phyloP scores from a whole-genome alignment of 1,284 basidiomycete genomes.

The Trametes polyzona region DNA sequence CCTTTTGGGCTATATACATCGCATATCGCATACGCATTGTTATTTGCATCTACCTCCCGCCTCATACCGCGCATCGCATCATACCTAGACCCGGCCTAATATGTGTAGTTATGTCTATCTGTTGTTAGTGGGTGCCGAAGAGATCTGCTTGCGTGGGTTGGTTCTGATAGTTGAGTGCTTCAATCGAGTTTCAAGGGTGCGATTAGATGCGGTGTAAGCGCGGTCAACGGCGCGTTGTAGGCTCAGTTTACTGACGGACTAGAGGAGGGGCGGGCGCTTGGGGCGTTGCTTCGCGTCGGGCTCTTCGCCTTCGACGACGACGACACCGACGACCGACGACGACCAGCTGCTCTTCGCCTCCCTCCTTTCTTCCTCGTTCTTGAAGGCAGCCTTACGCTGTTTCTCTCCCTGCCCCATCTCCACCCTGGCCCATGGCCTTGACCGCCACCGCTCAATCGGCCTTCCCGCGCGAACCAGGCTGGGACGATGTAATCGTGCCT shows the following conservation, averaged over 20 bases:
- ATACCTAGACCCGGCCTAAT: conserved; percentile 26
- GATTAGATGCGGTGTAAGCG: background rate
- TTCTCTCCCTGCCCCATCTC: conserved; percentile 18
- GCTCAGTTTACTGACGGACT: background rate
- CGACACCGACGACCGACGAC: conserved; percentile 21
- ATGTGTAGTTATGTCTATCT: conserved; percentile 19
- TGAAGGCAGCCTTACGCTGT: conserved; percentile 26
- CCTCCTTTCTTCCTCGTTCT: conserved; percentile 26
- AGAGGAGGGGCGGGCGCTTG: conserved; percentile 7
- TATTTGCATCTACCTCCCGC: conserved; percentile 21
- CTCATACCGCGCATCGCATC: conserved; percentile 23
- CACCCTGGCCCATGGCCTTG: conserved; percentile 38
- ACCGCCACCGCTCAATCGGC: conserved; percentile 53
- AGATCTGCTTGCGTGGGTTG: background rate
- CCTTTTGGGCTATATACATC: conserved; percentile 9
- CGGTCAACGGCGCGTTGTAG: background rate
- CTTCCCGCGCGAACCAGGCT: conserved; percentile 55
- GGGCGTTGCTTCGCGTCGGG: conserved; percentile 13
- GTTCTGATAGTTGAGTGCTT: background rate
- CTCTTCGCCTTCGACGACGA: conserved; percentile 22
- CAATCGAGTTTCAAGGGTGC: background rate
- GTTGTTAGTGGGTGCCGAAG: background rate
- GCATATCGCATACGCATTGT: conserved; percentile 15
- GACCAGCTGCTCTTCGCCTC: conserved; percentile 31
- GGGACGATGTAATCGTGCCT: conserved; percentile 75